Evolutionary conservation across 1,139 yeast species (phyloP).

Genomic region (Diutina siamensis): DNA sequence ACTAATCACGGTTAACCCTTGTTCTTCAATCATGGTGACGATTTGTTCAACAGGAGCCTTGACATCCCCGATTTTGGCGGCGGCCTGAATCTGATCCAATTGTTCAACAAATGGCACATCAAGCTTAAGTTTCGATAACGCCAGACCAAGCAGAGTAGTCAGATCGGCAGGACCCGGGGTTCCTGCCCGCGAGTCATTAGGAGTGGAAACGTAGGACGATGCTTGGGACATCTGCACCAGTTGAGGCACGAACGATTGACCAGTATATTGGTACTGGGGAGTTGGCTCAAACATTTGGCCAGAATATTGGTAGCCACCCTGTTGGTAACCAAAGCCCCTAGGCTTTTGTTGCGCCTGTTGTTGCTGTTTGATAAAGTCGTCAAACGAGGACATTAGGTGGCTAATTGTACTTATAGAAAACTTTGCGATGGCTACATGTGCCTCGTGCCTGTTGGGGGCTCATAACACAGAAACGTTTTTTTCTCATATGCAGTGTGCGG

Average conservation of each 20-base stretch:
- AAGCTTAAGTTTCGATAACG: conserved; percentile 48
- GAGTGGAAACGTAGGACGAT: not conserved
- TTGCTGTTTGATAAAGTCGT: conserved; percentile 24
- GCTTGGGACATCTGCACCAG: conserved; percentile 3
- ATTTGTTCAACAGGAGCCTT: conserved; percentile 50
- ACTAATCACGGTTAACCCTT: conserved; percentile 36
- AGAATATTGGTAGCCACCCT: not conserved
- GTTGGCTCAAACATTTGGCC: conserved; percentile 8
- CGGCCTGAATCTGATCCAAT: conserved; percentile 43
- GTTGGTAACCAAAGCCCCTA: conserved; percentile 11
- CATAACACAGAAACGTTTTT: not conserved
- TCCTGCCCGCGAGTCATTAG: conserved; percentile 9
- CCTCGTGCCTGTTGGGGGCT: not conserved
- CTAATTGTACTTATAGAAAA: not conserved
- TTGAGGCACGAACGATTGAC: conserved; percentile 8
- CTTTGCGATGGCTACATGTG: not conserved
- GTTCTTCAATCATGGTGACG: conserved; percentile 32
- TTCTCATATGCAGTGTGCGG: not conserved
- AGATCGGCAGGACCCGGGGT: conserved; percentile 21
- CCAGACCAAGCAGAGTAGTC: conserved; percentile 44
- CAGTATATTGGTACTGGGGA: conserved; percentile 10
- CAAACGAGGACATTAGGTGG: conserved; percentile 20
- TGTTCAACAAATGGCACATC: conserved; percentile 60
- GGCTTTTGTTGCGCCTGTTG: conserved; percentile 12
- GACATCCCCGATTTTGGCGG: conserved; percentile 52